Evolutionary conservation across 768 basidiomycete genomes (phyloP).

Genomic region (Kondoa malvinella): DNA sequence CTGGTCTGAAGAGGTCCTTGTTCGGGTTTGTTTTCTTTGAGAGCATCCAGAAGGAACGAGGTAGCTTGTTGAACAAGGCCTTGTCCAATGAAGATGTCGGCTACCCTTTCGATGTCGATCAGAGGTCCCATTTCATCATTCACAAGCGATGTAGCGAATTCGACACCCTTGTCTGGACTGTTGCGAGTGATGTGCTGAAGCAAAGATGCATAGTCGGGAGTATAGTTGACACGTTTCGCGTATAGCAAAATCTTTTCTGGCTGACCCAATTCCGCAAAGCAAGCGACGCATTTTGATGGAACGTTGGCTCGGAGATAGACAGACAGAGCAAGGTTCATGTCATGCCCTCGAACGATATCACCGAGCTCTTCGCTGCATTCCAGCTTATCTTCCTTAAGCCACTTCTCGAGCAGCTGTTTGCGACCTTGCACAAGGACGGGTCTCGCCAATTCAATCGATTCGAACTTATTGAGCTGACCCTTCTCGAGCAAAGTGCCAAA

Average conservation of each 20-base stretch:
- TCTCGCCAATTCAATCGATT: conserved; percentile 85
- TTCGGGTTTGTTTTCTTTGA: conserved; percentile 96
- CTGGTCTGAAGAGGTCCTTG: conserved; percentile 91
- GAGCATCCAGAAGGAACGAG: conserved; percentile 86
- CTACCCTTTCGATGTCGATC: conserved; percentile 84
- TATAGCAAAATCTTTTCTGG: conserved; percentile 96
- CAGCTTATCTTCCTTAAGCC: conserved; percentile 99
- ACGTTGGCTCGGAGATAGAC: conserved; percentile 95
- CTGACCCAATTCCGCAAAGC: conserved; percentile 97
- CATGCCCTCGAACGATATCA: conserved; percentile 81
- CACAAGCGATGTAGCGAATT: conserved; percentile 84
- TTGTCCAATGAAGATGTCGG: conserved; percentile 98
- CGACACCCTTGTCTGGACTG: conserved; percentile 92
- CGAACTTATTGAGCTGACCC: conserved; percentile 89
- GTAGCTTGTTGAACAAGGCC: conserved; percentile 99
- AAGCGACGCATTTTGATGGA: conserved; percentile 85
- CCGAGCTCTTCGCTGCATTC: conserved; percentile 98
- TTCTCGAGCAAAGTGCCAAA: conserved; percentile 98
- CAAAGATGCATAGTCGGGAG: conserved; percentile 76
- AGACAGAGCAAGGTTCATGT: conserved; percentile 91
- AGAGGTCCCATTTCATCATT: conserved; percentile 86
- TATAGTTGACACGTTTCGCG: conserved; percentile 88
- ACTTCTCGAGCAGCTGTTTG: conserved; percentile 93
- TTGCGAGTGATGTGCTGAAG: conserved; percentile 91
- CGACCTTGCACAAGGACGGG: conserved; percentile 90